Base-by-base conservation (phyloP, 2,329 filamentous ascomycete genomes). In the Blastomyces parvus region DNA sequence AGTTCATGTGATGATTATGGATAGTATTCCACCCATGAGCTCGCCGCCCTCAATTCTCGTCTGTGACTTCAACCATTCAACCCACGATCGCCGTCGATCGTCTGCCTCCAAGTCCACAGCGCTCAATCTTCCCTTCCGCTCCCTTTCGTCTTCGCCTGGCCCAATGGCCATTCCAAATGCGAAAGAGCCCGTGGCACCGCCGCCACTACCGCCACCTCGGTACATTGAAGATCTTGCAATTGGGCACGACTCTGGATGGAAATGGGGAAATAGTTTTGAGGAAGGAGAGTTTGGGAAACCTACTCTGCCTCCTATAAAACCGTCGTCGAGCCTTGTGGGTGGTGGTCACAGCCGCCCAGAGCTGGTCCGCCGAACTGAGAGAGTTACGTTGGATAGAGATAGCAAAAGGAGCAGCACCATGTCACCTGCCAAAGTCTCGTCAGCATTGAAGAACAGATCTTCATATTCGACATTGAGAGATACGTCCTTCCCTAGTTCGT, bases 151-250 rank as follows among this genome's bases (percentile, higher is more conserved):
- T 52, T 77, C 79, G 52, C 78, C 79, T 66, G 80, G 80, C 66
- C 82, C 84, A 67, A 85, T 88, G 84, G 79, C 85, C 65, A 88
- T 89, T 71, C 84, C 84, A 59, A 80, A 82, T 70, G 79, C 81
- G 64, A 79, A 81, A 70, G 72, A 76, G 64, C 71, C 75, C 59
- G 71, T 73, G 53, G 78, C 80, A 60, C 86, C 86, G 64, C 86
- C 86, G 66, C 85, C 86, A 59, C 79, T 88, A 69, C 86, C 86
- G 69, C 86, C 86, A 64, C 83, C 86, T 61, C 80, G 79, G 73
- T 77, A 81, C 71, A 81, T 88, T 64, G 78, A 80, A 67, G 82
- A 84, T 65, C 75, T 85, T 67, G 77, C 79, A 68, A 73, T 79
- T 66, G 84, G 84, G 44, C 79, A 82, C 69, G 86, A 88, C 73